Conservation (phyloP, 2,329 filamentous ascomycete genomes). For the Ophiocordyceps camponoti-rufipedis region DNA sequence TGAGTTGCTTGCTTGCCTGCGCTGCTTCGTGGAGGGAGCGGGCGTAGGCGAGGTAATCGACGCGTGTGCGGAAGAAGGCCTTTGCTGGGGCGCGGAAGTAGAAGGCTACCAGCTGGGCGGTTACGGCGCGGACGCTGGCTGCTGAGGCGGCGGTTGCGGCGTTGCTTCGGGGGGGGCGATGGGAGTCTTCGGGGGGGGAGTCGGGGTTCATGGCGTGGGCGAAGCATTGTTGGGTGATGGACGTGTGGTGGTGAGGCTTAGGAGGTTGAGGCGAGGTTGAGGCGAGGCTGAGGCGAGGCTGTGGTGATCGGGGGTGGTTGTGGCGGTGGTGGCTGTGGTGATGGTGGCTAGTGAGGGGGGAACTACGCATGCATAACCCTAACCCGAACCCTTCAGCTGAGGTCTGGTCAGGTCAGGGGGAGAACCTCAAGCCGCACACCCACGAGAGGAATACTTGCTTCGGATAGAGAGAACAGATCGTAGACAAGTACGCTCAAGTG, state of each 20-base stretch:
- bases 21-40: constrained; percentile 30
- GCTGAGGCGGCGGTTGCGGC: constrained; percentile 60
- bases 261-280: neutral
- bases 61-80: constrained; percentile 76
- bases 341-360: no score
- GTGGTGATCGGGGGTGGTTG: no score
- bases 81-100: constrained; percentile 87
- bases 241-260: neutral
- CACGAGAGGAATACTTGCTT: no score
- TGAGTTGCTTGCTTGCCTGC: constrained; percentile 9
- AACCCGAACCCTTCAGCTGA: no score
- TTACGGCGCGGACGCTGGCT: constrained; percentile 66
- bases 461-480: no score
- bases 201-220: neutral
- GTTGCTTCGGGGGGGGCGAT: constrained; percentile 31
- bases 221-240: neutral
- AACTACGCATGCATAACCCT: no score
- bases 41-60: constrained; percentile 58
- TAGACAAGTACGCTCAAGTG: no score
- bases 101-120: constrained; percentile 68
- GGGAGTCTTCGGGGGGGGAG: neutral
- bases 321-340: no score
- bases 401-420: no score
- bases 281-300: neutral
- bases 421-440: no score